Conservation (phyloP, 2,329 filamentous ascomycete genomes). For the Diaporthe sp. region DNA sequence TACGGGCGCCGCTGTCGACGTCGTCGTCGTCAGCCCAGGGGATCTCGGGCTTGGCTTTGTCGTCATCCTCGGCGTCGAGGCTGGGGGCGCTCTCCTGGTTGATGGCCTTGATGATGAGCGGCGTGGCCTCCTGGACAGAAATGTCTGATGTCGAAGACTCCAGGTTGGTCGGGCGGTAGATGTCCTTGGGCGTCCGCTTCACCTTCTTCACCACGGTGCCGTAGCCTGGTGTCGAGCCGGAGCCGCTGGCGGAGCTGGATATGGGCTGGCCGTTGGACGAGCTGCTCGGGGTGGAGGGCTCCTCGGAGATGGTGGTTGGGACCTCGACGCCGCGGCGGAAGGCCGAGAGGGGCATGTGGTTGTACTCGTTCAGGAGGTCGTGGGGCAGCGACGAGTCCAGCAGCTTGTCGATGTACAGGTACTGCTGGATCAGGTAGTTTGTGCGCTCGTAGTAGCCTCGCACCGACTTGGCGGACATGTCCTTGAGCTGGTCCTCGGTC, state of each 20-base stretch:
- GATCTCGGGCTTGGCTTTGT: conserved; percentile 68
- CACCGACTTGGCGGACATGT: conserved; percentile 76
- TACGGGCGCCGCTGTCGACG: conserved; percentile 78
- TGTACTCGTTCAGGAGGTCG: conserved; percentile 91
- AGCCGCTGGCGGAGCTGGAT: conserved; percentile 43
- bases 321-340: conserved; percentile 70
- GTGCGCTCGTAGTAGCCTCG: conserved; percentile 90
- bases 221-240: conserved; percentile 35
- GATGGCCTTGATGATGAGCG: conserved; percentile 44
- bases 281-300: conserved; percentile 57
- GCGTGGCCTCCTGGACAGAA: conserved; percentile 3
- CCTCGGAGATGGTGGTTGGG: conserved; percentile 83
- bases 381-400: conserved; percentile 94
- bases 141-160: conserved; percentile 5
- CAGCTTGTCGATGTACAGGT: conserved; percentile 91
- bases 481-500: conserved; percentile 78
- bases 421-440: conserved; percentile 91
- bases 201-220: conserved; percentile 62
- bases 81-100: conserved; percentile 61
- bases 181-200: conserved; percentile 86
- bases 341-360: conserved; percentile 69
- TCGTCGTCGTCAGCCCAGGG: conserved; percentile 81
- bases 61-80: conserved; percentile 57
- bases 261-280: conserved; percentile 47
- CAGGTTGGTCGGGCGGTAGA: conserved; percentile 67